Evolutionary conservation across 192 early-diverging fungal species (phyloP), one percentile per base, ranked within the genome.

Genomic region (Allomyces macrogynus): DNA sequence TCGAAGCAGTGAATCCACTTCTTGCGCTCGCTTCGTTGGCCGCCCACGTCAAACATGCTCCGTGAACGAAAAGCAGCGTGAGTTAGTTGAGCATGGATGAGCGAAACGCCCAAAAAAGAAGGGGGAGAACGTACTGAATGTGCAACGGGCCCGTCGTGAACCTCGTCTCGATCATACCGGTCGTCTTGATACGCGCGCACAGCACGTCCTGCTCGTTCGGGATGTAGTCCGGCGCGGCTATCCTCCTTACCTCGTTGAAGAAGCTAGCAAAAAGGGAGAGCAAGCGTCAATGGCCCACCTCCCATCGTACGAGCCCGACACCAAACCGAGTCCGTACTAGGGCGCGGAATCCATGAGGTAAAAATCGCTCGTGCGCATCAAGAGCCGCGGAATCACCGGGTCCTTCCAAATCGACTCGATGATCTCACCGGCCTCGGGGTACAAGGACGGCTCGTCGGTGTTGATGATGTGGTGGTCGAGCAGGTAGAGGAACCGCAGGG

Each of bases 141-240:
- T 76, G 89, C 25, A 93, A 76, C 66, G 88, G 83, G 27, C 88
- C 91, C 82, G 96, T 89, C 68, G 86, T 88, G 74, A 95, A 94
- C 62, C 86, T 83, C 23, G 89, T 93, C 76, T 97, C 95, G 16
- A 87, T 91, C 69, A 97, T 97, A 67, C 92, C 92, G 16, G 95
- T 97, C 3, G 95, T 95, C 76, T 95, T 97, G 44, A 90, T 89
- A 64, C 95, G 87, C n/a, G 95, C 89, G 23, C 89, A 77, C 64
- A 97, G 80, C 23, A 97, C 90, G 73, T 97, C 95, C 67, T 89
- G 87, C 66, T 91, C 91, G 62, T 77, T 90, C n/a, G 95, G 95
- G 62, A 87, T 71, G 74, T 92, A 97, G 67, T 91, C 82, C 20
- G 83, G 76, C 43, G 80, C 76, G 24, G 85, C 87, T 40, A 97